Base-by-base conservation (phyloP, 1,284 basidiomycete genomes). In the Tausonia pullulans region DNA sequence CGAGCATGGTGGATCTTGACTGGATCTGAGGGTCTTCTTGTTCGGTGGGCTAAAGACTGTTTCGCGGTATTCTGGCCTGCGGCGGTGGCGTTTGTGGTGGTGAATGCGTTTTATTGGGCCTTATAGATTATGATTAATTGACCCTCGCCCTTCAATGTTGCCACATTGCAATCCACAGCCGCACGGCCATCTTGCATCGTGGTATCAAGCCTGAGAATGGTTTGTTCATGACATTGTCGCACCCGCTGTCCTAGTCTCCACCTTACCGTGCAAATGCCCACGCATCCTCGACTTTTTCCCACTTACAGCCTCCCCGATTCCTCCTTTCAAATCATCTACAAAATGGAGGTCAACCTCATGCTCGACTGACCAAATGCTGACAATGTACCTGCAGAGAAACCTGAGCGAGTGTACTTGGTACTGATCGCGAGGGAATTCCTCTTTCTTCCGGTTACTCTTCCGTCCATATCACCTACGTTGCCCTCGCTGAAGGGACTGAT, bases 261-360 rank as follows among this genome's bases (percentile, higher is more conserved):
- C 1, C 67, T 75, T 4, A 72, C 71, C 14, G 73, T 74, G 4
- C 72, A 74, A 64, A 70, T 75, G 7, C 74, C 73, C 1, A 69
- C 70, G 9, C 70, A 71, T 11, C 72, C 73, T 8, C 65, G 71
- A 8, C 67, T 74, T 9, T 72, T 73, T 9, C 72, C 74, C 0
- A 67, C 70, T 0, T 73, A 73, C 65, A 64, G 57, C 8, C 69
- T 74, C 41, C 52, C 58, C 16, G 67, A 63, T 39, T 63, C 70
- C 1, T 59, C 49, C 6, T 74, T 75, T 61, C 68, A 70, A 7
- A 72, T 74, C 16, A 69, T 69, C 3, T 74, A 75, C 68, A 66
- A 70, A 11, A 66, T 74, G 16, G 67, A 68, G 27, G 71, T 73
- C 39, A 67, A 67, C 5, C 69, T 75, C 11, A 71, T 69, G 2